Conservation (phyloP, 2,329 filamentous ascomycete species). For the Stagonosporopsis vannaccii region DNA sequence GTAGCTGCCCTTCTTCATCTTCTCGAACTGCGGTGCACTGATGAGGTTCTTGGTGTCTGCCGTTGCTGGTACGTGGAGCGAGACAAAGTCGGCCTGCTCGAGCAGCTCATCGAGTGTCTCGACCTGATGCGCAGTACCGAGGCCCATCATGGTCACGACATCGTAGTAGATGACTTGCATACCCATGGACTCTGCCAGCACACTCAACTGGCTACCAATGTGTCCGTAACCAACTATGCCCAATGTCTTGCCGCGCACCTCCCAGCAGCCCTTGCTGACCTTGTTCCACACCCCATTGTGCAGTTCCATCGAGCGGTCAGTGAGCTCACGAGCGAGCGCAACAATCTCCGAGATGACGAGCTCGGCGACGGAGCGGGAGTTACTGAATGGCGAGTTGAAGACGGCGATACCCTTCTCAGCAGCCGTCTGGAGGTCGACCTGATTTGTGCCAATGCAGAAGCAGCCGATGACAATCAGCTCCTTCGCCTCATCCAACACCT, state of each 20-base stretch:
- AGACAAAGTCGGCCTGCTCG: conserved; percentile 85
- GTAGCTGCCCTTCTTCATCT: conserved; percentile 94
- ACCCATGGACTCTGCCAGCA: conserved; percentile 95
- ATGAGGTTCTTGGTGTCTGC: conserved; percentile 95
- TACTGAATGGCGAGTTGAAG: conserved; percentile 99
- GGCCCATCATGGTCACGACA: conserved; percentile 89
- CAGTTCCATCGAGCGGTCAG: conserved; percentile 92
- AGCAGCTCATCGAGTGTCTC: conserved; percentile 78
- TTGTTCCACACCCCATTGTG: conserved; percentile 98
- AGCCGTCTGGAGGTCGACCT: conserved; percentile 85
- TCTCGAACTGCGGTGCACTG: conserved; percentile 74
- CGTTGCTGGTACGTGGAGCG: conserved; percentile 91
- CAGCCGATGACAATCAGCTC: conserved; percentile 96
- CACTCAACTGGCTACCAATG: conserved; percentile 94
- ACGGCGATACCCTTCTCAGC: conserved; percentile 89
- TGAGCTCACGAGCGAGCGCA: conserved; percentile 85
- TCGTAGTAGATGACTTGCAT: conserved; percentile 99
- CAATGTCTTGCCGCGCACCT: conserved; percentile 95
- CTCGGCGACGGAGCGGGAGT: conserved; percentile 96
- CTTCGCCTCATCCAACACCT: conserved; percentile 86
- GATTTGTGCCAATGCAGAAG: conserved; percentile 99
- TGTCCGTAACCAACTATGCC: conserved; percentile 97
- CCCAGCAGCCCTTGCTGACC: conserved; percentile 96
- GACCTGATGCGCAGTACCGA: conserved; percentile 88
- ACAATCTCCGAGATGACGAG: conserved; percentile 96